A percentile compares a stretch with the other conserved stretches of the same genome.
Conservation (phyloP, 352 stramenopile genomes). For the Globisporangium orthogonon region DNA sequence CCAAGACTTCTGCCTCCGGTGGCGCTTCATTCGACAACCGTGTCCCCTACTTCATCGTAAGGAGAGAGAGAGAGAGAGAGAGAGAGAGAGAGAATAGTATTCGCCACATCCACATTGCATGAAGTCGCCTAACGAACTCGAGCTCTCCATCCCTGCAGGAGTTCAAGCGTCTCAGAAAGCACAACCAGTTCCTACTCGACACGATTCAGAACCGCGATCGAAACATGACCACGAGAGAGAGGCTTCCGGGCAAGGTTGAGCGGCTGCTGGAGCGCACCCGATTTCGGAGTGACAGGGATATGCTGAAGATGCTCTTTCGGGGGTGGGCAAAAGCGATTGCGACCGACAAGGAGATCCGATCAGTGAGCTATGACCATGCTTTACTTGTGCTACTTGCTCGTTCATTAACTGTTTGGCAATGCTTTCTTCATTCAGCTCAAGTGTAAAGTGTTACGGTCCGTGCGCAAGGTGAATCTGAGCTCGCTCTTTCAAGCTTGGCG, state of each 20-base stretch:
- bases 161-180: conserved; percentile 44
- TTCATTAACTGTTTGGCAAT: too few species aligned
- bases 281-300: conserved; percentile 11
- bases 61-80: background rate
- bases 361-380: conserved; percentile 10
- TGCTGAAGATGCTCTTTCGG: conserved; percentile 34
- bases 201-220: conserved; percentile 50
- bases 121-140: too few species aligned
- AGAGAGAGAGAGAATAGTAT: too few species aligned
- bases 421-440: conserved; percentile 41
- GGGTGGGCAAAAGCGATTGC: conserved; percentile 33
- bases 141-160: conserved; percentile 24
- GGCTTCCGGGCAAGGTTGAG: conserved; percentile 36
- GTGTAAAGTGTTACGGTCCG: conserved; percentile 46
- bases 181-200: conserved; percentile 41
- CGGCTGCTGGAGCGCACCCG: conserved; percentile 24
- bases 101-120: too few species aligned
- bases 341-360: conserved; percentile 36
- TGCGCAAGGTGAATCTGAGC: conserved; percentile 44
- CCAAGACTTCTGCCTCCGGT: background rate
- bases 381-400: background rate
- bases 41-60: conserved; percentile 56
- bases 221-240: conserved; percentile 26
- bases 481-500: conserved; percentile 67
- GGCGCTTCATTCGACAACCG: conserved; percentile 21